Base-by-base conservation (phyloP, 371 early-diverging fungal species). In the Mucor lusitanicus region DNA sequence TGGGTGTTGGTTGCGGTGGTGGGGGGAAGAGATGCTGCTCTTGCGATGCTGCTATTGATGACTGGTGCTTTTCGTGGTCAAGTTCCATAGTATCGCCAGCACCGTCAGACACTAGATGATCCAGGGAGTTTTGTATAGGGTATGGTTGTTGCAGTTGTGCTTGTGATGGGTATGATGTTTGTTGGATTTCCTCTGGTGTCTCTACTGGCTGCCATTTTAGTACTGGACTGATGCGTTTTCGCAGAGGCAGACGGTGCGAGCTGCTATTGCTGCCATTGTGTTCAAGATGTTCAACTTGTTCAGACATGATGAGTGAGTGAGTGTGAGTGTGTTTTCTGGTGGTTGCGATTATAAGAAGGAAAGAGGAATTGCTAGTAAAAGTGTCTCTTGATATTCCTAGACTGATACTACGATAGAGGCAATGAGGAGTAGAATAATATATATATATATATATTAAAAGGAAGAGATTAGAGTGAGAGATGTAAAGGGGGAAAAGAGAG, bases 191-290 rank as follows among this genome's bases (percentile, higher is more conserved):
- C 64, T 75, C 69, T 27, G 75, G 72, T 42, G 75, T 75, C 48
- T 75, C 76, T 57, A 75, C 76, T 19, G 76, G 70, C 35, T 72
- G 73, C 70, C 76, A 75, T 72, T 75, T 69, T 40, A 75, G 63
- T 17, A 72, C 61, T 25, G 76, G 76, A 21, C 58, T 39, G 15
- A 75, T 64, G 27, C 76, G 72, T 61, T 75, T 75, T 67, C 76
- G 65, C 60, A 75, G 44, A n/a, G 76, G 76, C 50, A 75, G 54
- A 19, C 70, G 76, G 15, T 61, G 68, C 2, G 67, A 25, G 33
- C 50, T 64, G 28, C 42, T 64, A 19, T 32, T 28, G n/a, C 23
- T 59, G 6, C 23, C 15, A 27, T 40, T 63, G n/a, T 64, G 25
- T n/a, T 66, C 69, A 63, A 69, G 46, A 19, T 65, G 64, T 62